phyloP scores from a whole-genome alignment of 192 early-diverging fungal genomes.

The Coemansia sp. region DNA sequence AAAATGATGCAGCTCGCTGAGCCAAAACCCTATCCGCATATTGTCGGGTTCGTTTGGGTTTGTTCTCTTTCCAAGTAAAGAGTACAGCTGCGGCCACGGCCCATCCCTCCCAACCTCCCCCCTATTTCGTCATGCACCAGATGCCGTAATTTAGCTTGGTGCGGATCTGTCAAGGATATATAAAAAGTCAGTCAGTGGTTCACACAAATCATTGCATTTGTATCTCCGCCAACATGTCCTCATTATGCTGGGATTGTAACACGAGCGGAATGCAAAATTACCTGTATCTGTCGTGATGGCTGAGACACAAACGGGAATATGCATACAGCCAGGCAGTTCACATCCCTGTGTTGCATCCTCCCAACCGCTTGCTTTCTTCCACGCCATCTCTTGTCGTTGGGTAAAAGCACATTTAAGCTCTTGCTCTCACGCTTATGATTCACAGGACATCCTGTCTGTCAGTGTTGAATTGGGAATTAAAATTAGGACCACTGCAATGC shows the following conservation, averaged over 20 bases:
- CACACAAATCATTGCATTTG: not conserved
- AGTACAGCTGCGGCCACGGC: slow-evolving; percentile 3
- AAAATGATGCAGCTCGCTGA: not conserved
- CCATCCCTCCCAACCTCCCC: not conserved
- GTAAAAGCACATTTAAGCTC: no score
- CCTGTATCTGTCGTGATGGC: no score
- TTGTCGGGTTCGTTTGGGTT: not conserved
- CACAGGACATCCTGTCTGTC: no score
- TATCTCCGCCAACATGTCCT: not conserved
- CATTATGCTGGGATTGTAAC: no score
- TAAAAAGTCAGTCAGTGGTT: not conserved
- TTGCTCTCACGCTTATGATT: no score
- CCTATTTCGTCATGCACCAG: not conserved
- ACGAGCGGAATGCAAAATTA: not conserved
- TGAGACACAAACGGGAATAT: no score
- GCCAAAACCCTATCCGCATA: not conserved
- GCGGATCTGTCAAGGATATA: not conserved
- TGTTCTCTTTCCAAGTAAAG: not conserved
- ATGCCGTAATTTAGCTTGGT: not conserved
- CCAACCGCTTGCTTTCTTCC: no score
- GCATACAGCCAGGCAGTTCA: no score
- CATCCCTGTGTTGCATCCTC: no score
- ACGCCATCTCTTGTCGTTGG: no score
- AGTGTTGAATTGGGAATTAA: no score
- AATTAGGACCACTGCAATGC: no score